These are phyloP conservation scores for Peronospora tabacina DNA, from an alignment of 352 stramenopile genomes.

Conservation along the genomic window DNA sequence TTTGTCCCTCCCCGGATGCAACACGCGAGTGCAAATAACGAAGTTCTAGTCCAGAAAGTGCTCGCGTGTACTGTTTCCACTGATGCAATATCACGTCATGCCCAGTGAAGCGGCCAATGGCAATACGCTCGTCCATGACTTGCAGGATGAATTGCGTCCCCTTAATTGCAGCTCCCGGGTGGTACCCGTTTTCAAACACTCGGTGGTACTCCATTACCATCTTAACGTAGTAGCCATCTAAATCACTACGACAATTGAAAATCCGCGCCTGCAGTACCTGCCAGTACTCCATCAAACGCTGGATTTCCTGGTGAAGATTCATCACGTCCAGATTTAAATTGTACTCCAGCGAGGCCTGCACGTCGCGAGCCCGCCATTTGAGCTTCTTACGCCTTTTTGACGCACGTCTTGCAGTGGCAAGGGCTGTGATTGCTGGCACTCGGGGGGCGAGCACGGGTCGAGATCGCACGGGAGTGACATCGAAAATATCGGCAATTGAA, in stretches of 20 bases:
- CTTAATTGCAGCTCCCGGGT: conserved; percentile 15
- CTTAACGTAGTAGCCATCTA: conserved; percentile 42
- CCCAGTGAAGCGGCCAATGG: conserved; percentile 34
- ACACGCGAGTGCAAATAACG: conserved; percentile 30
- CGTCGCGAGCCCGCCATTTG: conserved; percentile 49
- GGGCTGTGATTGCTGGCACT: conserved; percentile 12
- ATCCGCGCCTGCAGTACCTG: conserved; percentile 23
- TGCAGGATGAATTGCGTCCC: conserved; percentile 33
- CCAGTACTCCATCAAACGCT: conserved; percentile 27
- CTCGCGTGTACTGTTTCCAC: conserved; percentile 42
- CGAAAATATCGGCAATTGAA: conserved; percentile 13
- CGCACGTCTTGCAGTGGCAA: conserved; percentile 11
- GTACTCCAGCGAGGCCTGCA: conserved; percentile 47
- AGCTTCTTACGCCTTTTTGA: conserved; percentile 28
- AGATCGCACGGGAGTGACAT: conserved; percentile 15
- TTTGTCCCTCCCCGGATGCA: conserved; percentile 7
- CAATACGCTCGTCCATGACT: conserved; percentile 44
- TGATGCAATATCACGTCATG: conserved; percentile 43
- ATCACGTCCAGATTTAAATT: conserved; percentile 52
- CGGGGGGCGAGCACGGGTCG: conserved; percentile 11
- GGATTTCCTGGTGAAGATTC: conserved; percentile 38
- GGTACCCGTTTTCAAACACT: conserved; percentile 49
- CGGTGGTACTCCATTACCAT: conserved; percentile 48
- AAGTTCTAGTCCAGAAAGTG: conserved; percentile 33
- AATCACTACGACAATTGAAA: conserved; percentile 36